Evolutionary conservation across 2,329 filamentous ascomycete species (phyloP).

Genomic region (Neoscytalidium dimidiatum): DNA sequence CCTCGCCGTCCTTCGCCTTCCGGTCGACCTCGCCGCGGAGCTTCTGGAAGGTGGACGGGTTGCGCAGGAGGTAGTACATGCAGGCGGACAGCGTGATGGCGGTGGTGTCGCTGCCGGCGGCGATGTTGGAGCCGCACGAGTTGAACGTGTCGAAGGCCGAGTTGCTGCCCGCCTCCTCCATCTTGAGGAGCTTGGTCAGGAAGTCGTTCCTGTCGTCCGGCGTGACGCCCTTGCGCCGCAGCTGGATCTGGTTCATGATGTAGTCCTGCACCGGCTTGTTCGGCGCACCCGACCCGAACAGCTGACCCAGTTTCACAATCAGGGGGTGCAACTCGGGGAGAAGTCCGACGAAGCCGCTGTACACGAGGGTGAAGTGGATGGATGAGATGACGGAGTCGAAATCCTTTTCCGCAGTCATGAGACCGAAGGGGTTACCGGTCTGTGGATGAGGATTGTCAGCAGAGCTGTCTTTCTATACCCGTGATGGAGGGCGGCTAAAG

Average conservation of each 20-base stretch:
- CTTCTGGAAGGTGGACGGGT: constrained; percentile 24
- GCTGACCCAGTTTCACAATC: constrained; percentile 21
- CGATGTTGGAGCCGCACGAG: constrained; percentile 40
- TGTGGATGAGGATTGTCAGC: constrained; percentile 28
- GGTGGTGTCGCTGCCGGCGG: constrained; percentile 25
- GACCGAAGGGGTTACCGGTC: constrained; percentile 33
- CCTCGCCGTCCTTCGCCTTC: accelerated
- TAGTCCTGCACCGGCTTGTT: constrained; percentile 27
- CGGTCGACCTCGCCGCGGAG: background rate
- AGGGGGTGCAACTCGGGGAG: background rate
- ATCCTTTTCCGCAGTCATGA: constrained; percentile 28
- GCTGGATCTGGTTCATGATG: constrained; percentile 25
- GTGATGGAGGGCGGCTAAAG: constrained; percentile 42
- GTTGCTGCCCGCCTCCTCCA: constrained; percentile 36
- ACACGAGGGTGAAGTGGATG: background rate
- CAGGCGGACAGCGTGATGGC: constrained; percentile 32
- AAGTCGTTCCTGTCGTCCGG: constrained; percentile 30
- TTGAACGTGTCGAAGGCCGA: constrained; percentile 34
- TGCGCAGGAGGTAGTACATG: constrained; percentile 33
- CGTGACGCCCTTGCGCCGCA: constrained; percentile 38
- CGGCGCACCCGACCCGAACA: constrained; percentile 23
- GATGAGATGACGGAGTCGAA: constrained; percentile 17
- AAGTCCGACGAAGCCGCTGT: background rate
- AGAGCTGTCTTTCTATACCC: background rate
- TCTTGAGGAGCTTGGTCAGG: constrained; percentile 32